These are phyloP conservation scores for Amphicarpaea edgeworthii DNA, from an alignment of 306 rosid species.

Conservation along the genomic window DNA sequence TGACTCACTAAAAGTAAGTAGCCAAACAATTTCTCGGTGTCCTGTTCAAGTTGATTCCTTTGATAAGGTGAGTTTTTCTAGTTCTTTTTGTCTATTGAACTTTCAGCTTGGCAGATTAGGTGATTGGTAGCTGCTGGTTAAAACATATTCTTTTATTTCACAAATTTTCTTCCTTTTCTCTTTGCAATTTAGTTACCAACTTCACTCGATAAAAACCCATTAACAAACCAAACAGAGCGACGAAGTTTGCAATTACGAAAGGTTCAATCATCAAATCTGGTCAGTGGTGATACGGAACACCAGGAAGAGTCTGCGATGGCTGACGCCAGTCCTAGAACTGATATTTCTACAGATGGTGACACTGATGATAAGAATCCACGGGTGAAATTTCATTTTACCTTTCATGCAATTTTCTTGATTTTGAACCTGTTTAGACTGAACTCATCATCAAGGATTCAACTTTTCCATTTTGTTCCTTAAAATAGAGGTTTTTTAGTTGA, in stretches of 20 bases:
- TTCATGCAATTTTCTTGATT: background rate
- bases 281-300: slow-evolving; percentile 51
- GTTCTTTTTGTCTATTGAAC: slow-evolving; percentile 34
- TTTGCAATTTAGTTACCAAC: slow-evolving; percentile 45
- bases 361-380: slow-evolving; percentile 84
- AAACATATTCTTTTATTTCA: background rate
- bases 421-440: background rate
- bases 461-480: slow-evolving; percentile 19
- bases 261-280: slow-evolving; percentile 56
- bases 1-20: slow-evolving; percentile 44
- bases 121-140: background rate
- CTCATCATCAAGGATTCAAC: background rate
- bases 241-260: slow-evolving; percentile 44
- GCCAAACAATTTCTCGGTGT: slow-evolving; percentile 47
- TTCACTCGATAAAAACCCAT: slow-evolving; percentile 41
- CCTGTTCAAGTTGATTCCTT: slow-evolving; percentile 35
- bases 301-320: slow-evolving; percentile 75
- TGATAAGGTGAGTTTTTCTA: slow-evolving; percentile 49
- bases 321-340: slow-evolving; percentile 92
- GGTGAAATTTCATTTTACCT: slow-evolving; percentile 58
- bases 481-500: background rate
- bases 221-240: slow-evolving; percentile 27
- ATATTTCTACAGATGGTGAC: slow-evolving; percentile 90
- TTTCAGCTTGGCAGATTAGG: slow-evolving; percentile 43
- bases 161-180: background rate